Base-by-base conservation (phyloP, 2,329 filamentous ascomycete genomes). In the Neopestalotiopsis rosae region DNA sequence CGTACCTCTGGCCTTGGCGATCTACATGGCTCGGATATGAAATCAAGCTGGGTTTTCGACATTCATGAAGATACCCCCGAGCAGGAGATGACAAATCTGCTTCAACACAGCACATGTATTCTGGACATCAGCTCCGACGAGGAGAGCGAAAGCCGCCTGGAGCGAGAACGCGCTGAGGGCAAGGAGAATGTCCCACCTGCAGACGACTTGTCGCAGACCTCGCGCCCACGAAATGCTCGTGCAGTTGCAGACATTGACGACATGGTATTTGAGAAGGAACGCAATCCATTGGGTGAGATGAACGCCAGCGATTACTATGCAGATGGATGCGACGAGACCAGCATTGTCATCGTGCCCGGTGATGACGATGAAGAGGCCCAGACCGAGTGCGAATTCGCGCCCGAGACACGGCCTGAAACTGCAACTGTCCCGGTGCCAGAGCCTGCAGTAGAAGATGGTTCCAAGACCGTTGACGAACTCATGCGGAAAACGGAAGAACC, bases 11-110 rank as follows among this genome's bases (percentile, higher is more conserved):
- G 30, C 10, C 69, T 77, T 73, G 68, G 72, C 67, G 74, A 76
- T 59, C 76, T 87, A 45, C 71, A 81, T 57, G 83, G 84, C 69
- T 77, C 84, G 28, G 84, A 87, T 66, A 79, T 86, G 74, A 88
- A 92, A 77, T 86, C 89, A 42, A 87, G 87, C 69, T 98, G 94
- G 95, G 92, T 92, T 84, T 98, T 99, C 78, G 92, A 95, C 69
- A 98, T 99, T 76, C 91, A 98, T 78, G 94, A 97, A 78, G 95
- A 99, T 80, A 94, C 93, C 0, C 89, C 92, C 7, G 93, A 97
- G 78, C 93, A 98, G 77, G 92, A 97, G 78, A 93, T 96, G 81
- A 94, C 94, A 75, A 98, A 97, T 76, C 84, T 97, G 52, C 93
- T 98, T 82, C 93, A 98, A 81, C 95, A 98, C 83, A 92, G 92